Base-by-base conservation (phyloP, 2,329 filamentous ascomycete genomes). In the Didymella segeticola region DNA sequence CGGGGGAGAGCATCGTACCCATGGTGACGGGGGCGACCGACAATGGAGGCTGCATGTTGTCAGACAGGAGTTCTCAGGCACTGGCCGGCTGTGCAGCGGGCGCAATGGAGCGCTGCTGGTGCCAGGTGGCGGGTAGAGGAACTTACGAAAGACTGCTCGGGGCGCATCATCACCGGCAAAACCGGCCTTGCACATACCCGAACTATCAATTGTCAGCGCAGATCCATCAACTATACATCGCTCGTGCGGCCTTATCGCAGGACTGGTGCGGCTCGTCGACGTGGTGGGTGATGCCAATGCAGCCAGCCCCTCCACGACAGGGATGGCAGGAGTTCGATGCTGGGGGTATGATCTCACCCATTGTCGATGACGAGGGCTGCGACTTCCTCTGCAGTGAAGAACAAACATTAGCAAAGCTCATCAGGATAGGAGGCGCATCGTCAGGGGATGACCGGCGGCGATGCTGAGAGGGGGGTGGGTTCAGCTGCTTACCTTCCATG, bases 281-380 rank as follows among this genome's bases (percentile, higher is more conserved):
- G 61, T 56, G 58, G 63, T 58, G 58, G 65, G 60, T 56, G 61
- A 57, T 55, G 63, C 52, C 57, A 56, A 50, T 58, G 64, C 65
- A 60, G 66, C 66, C 45, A 66, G 67, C 70, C 71, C 69, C 72
- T 73, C 73, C 67, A 71, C 70, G 63, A 66, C 71, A 69, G 66
- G 66, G 70, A 71, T 70, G 64, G 64, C 63, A 48, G 64, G 59
- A 51, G 61, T 58, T 64, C 54, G 65, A 70, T 76, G 70, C 61
- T 61, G 57, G 64, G 66, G 61, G 62, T 74, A 82, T 43, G 56
- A 60, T 84, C 93, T 91, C 93, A 99, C 95, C 95, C 95, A 98
- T 99, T 99, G 93, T 99, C 95, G 85, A 99, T 98, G 83, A 99
- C 95, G 91, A 99, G 93, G 82, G 95, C 95, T 82, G 95, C 95